phyloP scores from a whole-genome alignment of 2,329 filamentous ascomycete species.

The Penicillium sp. region DNA sequence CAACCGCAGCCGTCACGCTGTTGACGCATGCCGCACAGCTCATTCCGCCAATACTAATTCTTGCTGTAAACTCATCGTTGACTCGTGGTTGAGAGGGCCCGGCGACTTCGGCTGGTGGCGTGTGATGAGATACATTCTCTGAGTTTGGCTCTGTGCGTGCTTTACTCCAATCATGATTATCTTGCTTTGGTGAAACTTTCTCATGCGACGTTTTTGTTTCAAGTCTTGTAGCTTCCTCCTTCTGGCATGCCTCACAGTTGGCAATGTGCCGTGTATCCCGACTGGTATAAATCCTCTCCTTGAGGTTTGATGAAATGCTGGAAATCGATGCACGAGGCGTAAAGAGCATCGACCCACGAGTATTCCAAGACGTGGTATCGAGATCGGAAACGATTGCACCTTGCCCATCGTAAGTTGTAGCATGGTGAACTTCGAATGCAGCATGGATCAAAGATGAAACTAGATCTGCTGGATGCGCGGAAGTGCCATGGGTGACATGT shows the following conservation, averaged over 20 bases:
- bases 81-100: constrained; percentile 2
- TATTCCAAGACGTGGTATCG: constrained; percentile 31
- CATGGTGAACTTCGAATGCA: constrained; percentile 45
- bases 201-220: constrained; percentile 12
- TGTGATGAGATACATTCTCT: background rate
- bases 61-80: constrained; percentile 23
- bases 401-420: constrained; percentile 35
- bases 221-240: constrained; percentile 31
- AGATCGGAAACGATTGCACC: constrained; percentile 32
- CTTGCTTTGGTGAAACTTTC: constrained; percentile 7
- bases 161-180: too few relatives aligned
- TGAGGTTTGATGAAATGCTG: constrained; percentile 18
- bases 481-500: constrained; percentile 35
- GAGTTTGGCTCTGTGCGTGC: too few relatives aligned
- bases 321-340: constrained; percentile 17
- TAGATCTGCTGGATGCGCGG: constrained; percentile 30
- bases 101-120: constrained; percentile 3
- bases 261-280: constrained; percentile 40
- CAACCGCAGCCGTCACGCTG: constrained; percentile 55
- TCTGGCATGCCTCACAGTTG: constrained; percentile 48
- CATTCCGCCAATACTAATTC: constrained; percentile 61
- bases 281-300: constrained; percentile 14
- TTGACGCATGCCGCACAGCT: constrained; percentile 65
- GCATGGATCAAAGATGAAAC: constrained; percentile 39
- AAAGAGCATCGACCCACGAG: constrained; percentile 24